Evolutionary conservation across 768 basidiomycete genomes (phyloP).

Genomic region (Mycena alexandri): DNA sequence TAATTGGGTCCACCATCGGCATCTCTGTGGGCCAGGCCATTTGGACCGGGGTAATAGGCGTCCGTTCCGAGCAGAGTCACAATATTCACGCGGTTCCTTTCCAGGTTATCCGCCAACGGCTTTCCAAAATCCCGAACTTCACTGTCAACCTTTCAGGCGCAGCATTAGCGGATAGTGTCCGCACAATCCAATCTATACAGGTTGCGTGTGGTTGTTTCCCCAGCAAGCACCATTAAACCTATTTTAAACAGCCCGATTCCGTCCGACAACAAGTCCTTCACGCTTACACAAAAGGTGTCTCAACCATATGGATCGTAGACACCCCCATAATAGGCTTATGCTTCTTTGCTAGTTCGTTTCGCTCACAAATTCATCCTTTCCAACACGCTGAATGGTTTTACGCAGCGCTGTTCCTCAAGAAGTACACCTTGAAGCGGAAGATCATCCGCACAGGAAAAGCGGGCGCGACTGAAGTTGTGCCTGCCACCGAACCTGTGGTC

Average conservation of each 20-base stretch:
- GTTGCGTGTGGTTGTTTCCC: not conserved
- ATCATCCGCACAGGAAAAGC: slow-evolving; percentile 27
- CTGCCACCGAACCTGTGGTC: not conserved
- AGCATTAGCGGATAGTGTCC: slow-evolving; percentile 27
- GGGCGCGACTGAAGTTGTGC: slow-evolving; percentile 6
- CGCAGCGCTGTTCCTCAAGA: slow-evolving; percentile 35
- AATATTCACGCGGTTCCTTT: not conserved
- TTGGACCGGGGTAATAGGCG: slow-evolving; percentile 63
- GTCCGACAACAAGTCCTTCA: slow-evolving; percentile 27
- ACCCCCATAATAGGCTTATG: slow-evolving; percentile 32
- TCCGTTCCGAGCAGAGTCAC: no score
- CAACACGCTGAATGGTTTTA: not conserved
- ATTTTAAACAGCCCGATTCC: slow-evolving; percentile 27
- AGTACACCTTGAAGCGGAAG: slow-evolving; percentile 36
- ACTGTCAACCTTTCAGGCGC: slow-evolving; percentile 28
- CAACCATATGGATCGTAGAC: slow-evolving; percentile 32
- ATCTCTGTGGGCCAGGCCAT: slow-evolving; percentile 81
- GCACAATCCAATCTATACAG: slow-evolving; percentile 23
- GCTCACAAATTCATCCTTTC: not conserved
- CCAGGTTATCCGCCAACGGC: slow-evolving; percentile 18
- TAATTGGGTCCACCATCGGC: slow-evolving; percentile 82
- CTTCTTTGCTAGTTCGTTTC: slow-evolving; percentile 26
- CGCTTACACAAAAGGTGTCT: slow-evolving; percentile 34
- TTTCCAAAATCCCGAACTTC: slow-evolving; percentile 27
- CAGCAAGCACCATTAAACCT: not conserved